Evolutionary conservation across 2,329 filamentous ascomycete species (phyloP), one percentile per base, ranked within the genome.

Genomic region (Monilinia fructigena): DNA sequence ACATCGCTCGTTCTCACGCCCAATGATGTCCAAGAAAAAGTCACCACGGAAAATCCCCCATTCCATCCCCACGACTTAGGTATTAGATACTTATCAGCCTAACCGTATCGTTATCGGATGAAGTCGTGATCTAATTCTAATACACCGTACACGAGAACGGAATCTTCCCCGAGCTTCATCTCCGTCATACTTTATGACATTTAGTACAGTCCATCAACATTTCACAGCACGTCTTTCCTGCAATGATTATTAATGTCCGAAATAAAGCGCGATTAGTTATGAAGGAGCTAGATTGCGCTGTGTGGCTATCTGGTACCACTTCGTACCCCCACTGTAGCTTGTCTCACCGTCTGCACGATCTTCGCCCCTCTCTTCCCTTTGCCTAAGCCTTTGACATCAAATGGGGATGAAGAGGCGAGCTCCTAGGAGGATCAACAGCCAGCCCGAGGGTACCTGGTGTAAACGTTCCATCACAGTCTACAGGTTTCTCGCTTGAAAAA

Each of bases 391-490:
- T 23, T 60, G 45, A 35, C 16, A 45, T 26, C 45, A 18, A 28
- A 58, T 26, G 23, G 20, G 2, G 45, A 26, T 61, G n/a, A 26
- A 61, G 58, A 52, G 63, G 63, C 63, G 63, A 50, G 60, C 18
- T 61, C 63, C 55, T 50, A 47, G 45, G 35, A 52, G 26, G 63
- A 65, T 53, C 48, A 50, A 28, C 48, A 52, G 14, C 55, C 55
- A 65, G 54, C 61, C 55, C 55, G 26, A 53, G 38, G 18, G 28
- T 12, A 47, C 14, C 14, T 61, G 26, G 63, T 61, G 63, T 61
- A 66, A 66, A 66, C 63, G 63, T 66, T 61, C 55, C 55, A 66
- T 66, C 54, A 53, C n/a, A 38, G 18, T 42, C 53, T 20, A 8
- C 42, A 18, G 28, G 38, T 40, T 61, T 61, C 31, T 61, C 58